phyloP scores from a whole-genome alignment of 495 filamentous ascomycete genomes.

The Pseudevernia furfuracea region DNA sequence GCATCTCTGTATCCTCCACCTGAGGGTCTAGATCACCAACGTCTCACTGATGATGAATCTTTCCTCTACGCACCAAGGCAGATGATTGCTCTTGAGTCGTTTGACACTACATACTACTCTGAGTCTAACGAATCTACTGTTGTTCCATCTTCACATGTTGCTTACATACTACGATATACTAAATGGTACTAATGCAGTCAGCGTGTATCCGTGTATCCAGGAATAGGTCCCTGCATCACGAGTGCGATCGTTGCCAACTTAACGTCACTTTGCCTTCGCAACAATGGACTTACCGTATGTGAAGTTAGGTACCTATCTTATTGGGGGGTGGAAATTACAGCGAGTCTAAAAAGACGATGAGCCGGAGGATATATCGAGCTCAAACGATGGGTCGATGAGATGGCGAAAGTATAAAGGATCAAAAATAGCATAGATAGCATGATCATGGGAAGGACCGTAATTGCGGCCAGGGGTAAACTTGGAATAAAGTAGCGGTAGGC shows the following conservation, averaged over 20 bases:
- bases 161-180: constrained; percentile 5
- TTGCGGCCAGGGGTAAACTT: constrained; percentile 13
- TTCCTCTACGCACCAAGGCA: neutral
- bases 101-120: no score
- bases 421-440: constrained; percentile 8
- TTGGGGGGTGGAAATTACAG: neutral
- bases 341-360: neutral
- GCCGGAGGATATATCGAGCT: neutral
- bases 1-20: neutral
- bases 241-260: constrained; percentile 1
- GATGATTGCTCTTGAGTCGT: neutral
- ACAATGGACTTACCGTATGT: neutral
- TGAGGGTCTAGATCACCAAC: neutral
- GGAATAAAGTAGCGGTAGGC: constrained; percentile 4
- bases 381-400: constrained; percentile 6
- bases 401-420: neutral
- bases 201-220: constrained; percentile 39
- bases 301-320: no score
- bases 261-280: constrained; percentile 2
- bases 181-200: constrained; percentile 38
- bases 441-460: constrained; percentile 11
- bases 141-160: constrained; percentile 12
- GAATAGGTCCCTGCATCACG: constrained; percentile 10
- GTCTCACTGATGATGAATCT: neutral
- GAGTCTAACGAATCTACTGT: constrained; percentile 1